phyloP scores from a whole-genome alignment of 1,284 basidiomycete species.

The Trichosporon sp. region DNA sequence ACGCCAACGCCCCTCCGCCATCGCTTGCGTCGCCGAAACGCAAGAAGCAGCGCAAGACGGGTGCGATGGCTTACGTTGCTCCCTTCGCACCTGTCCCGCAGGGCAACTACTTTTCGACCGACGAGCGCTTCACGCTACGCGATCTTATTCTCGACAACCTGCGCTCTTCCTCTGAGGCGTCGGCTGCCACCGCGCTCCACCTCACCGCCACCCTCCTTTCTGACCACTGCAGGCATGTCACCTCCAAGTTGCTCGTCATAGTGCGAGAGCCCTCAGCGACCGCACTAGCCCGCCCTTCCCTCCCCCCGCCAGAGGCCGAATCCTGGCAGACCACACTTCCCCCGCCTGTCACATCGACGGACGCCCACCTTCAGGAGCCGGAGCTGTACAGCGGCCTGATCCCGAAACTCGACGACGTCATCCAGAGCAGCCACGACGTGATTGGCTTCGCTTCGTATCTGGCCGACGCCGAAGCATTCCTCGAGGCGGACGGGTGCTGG shows the following conservation, averaged over 20 bases:
- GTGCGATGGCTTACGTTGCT: constrained; percentile 34
- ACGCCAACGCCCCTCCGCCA: constrained; percentile 25
- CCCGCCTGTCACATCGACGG: constrained; percentile 21
- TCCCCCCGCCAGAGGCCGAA: constrained; percentile 14
- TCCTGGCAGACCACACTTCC: constrained; percentile 12
- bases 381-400: constrained; percentile 74
- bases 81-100: not conserved
- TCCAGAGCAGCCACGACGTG: constrained; percentile 60
- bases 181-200: constrained; percentile 70
- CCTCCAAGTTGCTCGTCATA: constrained; percentile 64
- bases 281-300: constrained; percentile 22
- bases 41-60: constrained; percentile 22
- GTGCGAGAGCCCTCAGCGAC: constrained; percentile 62
- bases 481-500: constrained; percentile 36
- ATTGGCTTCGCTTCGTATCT: constrained; percentile 65
- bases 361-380: constrained; percentile 41
- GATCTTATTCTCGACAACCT: constrained; percentile 78
- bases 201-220: constrained; percentile 69
- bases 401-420: constrained; percentile 69
- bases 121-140: constrained; percentile 81
- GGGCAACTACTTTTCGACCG: constrained; percentile 64
- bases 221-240: constrained; percentile 63
- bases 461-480: constrained; percentile 30
- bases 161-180: constrained; percentile 60
- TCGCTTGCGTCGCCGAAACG: constrained; percentile 11